Evolutionary conservation across 768 basidiomycete species (phyloP).

Genomic region (Lyophyllum semitale): DNA sequence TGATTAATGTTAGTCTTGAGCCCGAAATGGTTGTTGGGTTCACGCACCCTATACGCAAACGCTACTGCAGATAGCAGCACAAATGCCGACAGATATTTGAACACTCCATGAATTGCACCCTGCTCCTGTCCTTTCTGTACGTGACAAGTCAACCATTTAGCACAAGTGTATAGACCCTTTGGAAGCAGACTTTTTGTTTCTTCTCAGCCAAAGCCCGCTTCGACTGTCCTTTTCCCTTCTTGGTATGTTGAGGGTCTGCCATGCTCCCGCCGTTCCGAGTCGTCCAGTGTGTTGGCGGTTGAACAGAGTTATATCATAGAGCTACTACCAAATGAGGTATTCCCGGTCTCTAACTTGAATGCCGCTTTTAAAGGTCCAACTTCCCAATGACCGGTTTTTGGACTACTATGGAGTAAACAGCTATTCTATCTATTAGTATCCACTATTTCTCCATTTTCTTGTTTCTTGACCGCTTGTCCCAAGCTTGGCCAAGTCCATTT

Average conservation of each 20-base stretch:
- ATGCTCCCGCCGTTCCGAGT: neutral
- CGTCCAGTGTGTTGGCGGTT: neutral
- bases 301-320: no score
- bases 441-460: no score
- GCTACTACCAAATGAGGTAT: neutral
- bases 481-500: no score
- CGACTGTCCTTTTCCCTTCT: conserved; percentile 10
- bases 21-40: neutral
- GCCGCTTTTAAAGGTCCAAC: neutral
- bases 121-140: conserved; percentile 3
- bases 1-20: neutral
- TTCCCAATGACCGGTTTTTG: no score
- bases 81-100: conserved; percentile 6
- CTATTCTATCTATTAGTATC: no score
- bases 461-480: no score
- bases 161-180: neutral
- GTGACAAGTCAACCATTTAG: neutral
- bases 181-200: conserved; percentile 5
- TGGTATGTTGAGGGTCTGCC: conserved; percentile 3
- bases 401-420: no score
- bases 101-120: neutral
- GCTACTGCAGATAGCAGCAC: conserved; percentile 8
- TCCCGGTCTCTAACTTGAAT: neutral
- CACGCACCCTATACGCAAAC: conserved; percentile 14
- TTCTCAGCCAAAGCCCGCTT: conserved; percentile 1